Percentiles rank a stretch among this genome's conserved stretches.
phyloP scores from a whole-genome alignment of 2,329 filamentous ascomycete genomes.

The Lachnum nothofagi region DNA sequence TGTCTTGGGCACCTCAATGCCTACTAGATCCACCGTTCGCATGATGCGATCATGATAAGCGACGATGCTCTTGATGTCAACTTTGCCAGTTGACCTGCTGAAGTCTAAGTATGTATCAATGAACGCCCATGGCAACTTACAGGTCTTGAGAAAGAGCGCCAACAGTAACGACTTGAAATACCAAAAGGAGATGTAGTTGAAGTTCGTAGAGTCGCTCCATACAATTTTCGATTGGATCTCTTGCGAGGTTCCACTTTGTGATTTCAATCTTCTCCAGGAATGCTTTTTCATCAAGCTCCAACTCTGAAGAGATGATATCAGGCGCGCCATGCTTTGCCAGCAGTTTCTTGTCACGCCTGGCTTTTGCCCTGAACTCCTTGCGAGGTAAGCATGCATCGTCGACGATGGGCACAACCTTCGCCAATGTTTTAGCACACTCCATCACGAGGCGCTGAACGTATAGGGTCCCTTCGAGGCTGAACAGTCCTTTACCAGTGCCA shows the following conservation, averaged over 20 bases:
- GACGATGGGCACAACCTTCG: slow-evolving; percentile 12
- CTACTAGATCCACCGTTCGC: slow-evolving; percentile 19
- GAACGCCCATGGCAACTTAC: slow-evolving; percentile 11
- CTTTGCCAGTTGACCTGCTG: slow-evolving; percentile 17
- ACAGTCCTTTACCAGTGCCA: slow-evolving; percentile 7
- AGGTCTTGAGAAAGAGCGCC: slow-evolving; percentile 17
- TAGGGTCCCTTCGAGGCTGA: slow-evolving; percentile 21
- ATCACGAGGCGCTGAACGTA: slow-evolving; percentile 19
- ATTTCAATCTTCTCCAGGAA: slow-evolving; percentile 21
- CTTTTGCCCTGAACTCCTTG: slow-evolving; percentile 15
- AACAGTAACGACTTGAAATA: slow-evolving; percentile 23
- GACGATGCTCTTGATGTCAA: slow-evolving; percentile 23
- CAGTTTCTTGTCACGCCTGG: slow-evolving; percentile 12
- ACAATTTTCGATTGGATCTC: background rate
- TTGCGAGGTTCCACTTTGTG: slow-evolving; percentile 11
- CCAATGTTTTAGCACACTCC: slow-evolving; percentile 20
- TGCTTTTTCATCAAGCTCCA: slow-evolving; percentile 16
- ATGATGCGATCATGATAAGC: slow-evolving; percentile 21
- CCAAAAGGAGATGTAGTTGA: slow-evolving; percentile 24
- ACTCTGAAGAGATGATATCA: background rate
- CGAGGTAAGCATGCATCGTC: slow-evolving; percentile 9
- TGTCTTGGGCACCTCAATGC: slow-evolving; percentile 10
- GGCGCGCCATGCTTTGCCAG: background rate
- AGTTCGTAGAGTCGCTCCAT: slow-evolving; percentile 19
- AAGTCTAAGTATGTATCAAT: background rate